phyloP scores from a whole-genome alignment of 768 basidiomycete genomes.

The Rhodotorula toruloides region DNA sequence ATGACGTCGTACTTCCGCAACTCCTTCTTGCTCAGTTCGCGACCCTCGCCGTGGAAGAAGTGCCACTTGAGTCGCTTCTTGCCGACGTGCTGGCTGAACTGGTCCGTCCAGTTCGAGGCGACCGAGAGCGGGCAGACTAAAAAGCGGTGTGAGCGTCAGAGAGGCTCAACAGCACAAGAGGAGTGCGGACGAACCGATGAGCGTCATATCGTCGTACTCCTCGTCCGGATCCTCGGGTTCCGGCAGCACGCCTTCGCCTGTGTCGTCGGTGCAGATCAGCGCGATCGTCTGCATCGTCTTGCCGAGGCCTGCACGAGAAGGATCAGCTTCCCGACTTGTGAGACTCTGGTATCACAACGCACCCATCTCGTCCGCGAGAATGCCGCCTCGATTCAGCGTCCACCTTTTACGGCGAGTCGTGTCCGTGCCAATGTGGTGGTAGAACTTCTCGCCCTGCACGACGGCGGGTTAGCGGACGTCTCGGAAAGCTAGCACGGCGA shows the following conservation, averaged over 20 bases:
- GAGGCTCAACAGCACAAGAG: background rate
- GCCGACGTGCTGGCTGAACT: conserved; percentile 39
- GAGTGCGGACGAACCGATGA: conserved; percentile 59
- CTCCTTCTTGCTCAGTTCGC: conserved; percentile 56
- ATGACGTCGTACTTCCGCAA: conserved; percentile 69
- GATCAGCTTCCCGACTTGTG: background rate
- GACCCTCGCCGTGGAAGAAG: conserved; percentile 64
- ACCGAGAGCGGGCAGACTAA: conserved; percentile 76
- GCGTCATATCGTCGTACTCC: conserved; percentile 61
- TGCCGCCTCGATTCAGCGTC: conserved; percentile 56
- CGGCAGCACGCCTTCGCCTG: conserved; percentile 37
- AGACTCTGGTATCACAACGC: conserved; percentile 39
- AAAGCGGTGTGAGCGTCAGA: background rate
- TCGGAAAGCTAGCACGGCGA: background rate
- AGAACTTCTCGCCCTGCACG: conserved; percentile 53
- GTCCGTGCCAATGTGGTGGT: conserved; percentile 77
- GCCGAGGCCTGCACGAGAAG: conserved; percentile 51
- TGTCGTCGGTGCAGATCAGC: conserved; percentile 55
- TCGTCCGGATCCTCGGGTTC: conserved; percentile 55
- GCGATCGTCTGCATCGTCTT: conserved; percentile 87
- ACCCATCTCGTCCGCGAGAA: conserved; percentile 88
- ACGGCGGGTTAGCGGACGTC: too few relatives aligned
- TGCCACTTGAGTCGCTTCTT: conserved; percentile 45
- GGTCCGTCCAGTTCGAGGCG: conserved; percentile 57
- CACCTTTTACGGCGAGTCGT: conserved; percentile 58